These are phyloP conservation scores for Fragaria vesca DNA, from an alignment of 306 rosid genomes.

Conservation along the genomic window DNA sequence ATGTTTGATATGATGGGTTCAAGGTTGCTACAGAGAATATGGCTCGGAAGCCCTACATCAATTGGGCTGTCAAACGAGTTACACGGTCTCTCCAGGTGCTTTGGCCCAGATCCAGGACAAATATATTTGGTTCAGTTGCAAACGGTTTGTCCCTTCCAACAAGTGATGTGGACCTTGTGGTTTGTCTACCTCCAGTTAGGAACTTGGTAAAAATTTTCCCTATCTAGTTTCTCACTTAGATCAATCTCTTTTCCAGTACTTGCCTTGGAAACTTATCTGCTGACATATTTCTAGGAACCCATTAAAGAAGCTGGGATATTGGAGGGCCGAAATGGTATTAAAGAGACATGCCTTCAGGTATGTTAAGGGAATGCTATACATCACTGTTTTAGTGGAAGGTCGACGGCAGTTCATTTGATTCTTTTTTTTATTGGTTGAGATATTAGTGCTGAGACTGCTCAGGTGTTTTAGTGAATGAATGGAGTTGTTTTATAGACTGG, in stretches of 20 bases:
- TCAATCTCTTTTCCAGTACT: conserved; percentile 13
- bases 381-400: background rate
- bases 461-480: background rate
- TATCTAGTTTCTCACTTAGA: conserved; percentile 10
- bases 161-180: conserved; percentile 98
- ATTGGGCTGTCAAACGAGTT: conserved; percentile 95
- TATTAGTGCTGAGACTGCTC: background rate
- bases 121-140: conserved; percentile 87
- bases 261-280: conserved; percentile 4
- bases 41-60: conserved; percentile 85
- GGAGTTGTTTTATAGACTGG: background rate
- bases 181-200: conserved; percentile 93
- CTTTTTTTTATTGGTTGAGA: background rate
- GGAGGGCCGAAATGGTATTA: conserved; percentile 97
- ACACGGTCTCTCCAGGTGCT: conserved; percentile 88
- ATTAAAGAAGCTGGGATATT: conserved; percentile 98
- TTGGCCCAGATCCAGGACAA: conserved; percentile 96
- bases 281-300: conserved; percentile 62
- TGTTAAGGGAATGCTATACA: conserved; percentile 5
- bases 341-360: conserved; percentile 99
- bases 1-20: conserved; percentile 31
- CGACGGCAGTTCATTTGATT: background rate
- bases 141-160: conserved; percentile 94
- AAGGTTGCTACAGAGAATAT: conserved; percentile 82
- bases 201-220: conserved; percentile 59